Percentiles rank a stretch among this genome's conserved stretches.
phyloP scores from a whole-genome alignment of 169 alveolate genomes.

The Theileria equi region DNA sequence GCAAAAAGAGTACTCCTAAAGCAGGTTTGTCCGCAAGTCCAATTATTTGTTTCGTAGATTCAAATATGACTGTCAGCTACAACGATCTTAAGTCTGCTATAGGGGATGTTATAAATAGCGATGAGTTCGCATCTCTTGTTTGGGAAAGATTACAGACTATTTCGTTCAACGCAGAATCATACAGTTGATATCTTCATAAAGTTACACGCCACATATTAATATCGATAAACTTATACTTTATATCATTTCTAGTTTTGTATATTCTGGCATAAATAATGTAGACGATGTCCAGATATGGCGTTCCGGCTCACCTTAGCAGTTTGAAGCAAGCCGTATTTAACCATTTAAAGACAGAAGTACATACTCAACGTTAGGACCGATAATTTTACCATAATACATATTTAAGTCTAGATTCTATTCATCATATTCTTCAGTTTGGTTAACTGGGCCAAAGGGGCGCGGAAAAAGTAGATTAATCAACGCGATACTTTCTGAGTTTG shows the following conservation, averaged over 20 bases:
- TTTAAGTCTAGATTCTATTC: neutral
- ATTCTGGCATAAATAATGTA: too few relatives aligned
- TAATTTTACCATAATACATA: neutral
- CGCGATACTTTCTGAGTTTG: constrained; percentile 1
- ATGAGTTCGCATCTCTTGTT: constrained; percentile 28
- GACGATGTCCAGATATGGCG: neutral
- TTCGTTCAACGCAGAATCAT: neutral
- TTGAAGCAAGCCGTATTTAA: neutral
- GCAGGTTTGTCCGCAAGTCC: neutral
- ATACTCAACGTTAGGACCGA: neutral
- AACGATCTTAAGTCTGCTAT: constrained; percentile 30
- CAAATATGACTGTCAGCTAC: constrained; percentile 21
- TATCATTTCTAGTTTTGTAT: too few relatives aligned
- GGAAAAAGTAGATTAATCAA: constrained; percentile 50
- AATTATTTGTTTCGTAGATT: neutral
- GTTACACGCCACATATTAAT: neutral
- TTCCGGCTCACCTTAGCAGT: neutral
- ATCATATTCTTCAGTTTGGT: constrained; percentile 23
- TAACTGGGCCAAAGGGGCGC: constrained; percentile 63
- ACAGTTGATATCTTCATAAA: neutral
- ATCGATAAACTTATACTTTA: neutral
- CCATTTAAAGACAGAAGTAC: neutral
- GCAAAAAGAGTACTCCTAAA: neutral
- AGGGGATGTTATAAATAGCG: constrained; percentile 33
- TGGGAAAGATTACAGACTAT: constrained; percentile 32